Evolutionary conservation across 2,329 filamentous ascomycete genomes (phyloP).

Genomic region (Gremmenia infestans): DNA sequence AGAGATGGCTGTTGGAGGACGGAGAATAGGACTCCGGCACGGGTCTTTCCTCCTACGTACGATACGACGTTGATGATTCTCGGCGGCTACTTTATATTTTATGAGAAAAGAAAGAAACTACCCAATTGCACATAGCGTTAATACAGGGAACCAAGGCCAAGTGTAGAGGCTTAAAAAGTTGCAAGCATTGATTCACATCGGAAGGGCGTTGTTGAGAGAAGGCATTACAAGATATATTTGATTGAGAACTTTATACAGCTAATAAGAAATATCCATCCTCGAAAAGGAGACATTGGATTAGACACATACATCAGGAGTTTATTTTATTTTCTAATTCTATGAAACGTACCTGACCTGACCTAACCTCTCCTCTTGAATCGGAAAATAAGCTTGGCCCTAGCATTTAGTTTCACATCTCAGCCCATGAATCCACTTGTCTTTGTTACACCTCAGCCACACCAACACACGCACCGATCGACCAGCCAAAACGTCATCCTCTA

Average conservation of each 20-base stretch:
- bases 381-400: too few relatives aligned
- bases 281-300: too few relatives aligned
- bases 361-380: too few relatives aligned
- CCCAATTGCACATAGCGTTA: neutral
- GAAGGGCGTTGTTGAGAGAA: conserved; percentile 9
- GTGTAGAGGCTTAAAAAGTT: neutral
- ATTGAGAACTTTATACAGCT: neutral
- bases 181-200: conserved; percentile 1
- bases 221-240: neutral
- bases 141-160: neutral
- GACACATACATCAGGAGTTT: too few relatives aligned
- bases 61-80: neutral
- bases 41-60: too few relatives aligned
- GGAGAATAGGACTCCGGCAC: too few relatives aligned
- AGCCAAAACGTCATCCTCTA: neutral
- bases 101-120: neutral
- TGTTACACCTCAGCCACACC: neutral
- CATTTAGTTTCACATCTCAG: too few relatives aligned
- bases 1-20: neutral
- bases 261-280: too few relatives aligned
- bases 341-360: too few relatives aligned
- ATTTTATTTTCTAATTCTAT: too few relatives aligned
- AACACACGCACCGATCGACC: neutral
- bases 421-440: too few relatives aligned
- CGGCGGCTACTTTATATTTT: neutral